Base-by-base conservation (phyloP, 31 red algal species). In the Endocladia muricata region DNA sequence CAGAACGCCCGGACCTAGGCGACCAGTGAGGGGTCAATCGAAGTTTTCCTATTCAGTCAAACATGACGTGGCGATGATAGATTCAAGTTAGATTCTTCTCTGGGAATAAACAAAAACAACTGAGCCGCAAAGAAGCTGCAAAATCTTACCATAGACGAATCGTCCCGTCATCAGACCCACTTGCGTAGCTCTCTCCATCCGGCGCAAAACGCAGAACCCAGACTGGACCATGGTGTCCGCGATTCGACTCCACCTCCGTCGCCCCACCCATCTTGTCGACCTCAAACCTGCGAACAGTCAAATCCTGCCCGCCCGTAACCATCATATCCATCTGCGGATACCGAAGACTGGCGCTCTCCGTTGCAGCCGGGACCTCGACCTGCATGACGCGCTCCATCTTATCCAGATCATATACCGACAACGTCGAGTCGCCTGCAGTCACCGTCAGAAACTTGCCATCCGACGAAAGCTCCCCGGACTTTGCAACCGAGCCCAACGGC, bases 191-290 rank as follows among this genome's bases (percentile, higher is more conserved):
- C 64, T 93, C 70, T 8, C 94, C 94, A 37, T 93, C 85, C 40
- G 94, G 94, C 28, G 89, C 85, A 51, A 93, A 93, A 7, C 89
- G 78, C 5, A 93, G 40, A 66, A 89, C 89, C 94, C 89, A 93
- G 54, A 97, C 85, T 21, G 94, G 94, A 13, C 94, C 94, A 83
- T 97, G 94, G 69, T 97, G 94, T 19, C 94, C 94, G 41, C 81
- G 78, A 73, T 88, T 85, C 13, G 68, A 58, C 41, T 93, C 84
- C 15, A 72, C 65, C 59, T 93, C 77, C 15, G 68, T 52, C 3
- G 76, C 35, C 5, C 49, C 28, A 61, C 74, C 40, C 33, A 58
- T 60, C 9, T 55, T 57, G 7, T 62, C 61, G 1, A 88, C 76
- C 28, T 86, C 64, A 67, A 81, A 93, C 23, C 75, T 49, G 49